phyloP scores from a whole-genome alignment of 1,284 basidiomycete genomes.

The Malassezia globosa region DNA sequence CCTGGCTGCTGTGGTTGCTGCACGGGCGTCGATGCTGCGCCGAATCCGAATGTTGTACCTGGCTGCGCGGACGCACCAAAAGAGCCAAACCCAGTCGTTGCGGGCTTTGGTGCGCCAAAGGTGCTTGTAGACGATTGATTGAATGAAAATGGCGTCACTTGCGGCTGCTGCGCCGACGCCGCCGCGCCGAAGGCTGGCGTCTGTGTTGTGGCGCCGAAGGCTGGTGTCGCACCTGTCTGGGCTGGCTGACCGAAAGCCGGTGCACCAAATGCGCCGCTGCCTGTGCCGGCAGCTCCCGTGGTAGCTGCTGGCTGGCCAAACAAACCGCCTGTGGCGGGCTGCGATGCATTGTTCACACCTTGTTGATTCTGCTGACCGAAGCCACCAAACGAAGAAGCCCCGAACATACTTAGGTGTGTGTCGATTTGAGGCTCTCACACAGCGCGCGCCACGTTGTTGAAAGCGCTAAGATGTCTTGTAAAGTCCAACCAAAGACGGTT shows the following conservation, averaged over 20 bases:
- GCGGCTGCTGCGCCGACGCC: conserved; percentile 24
- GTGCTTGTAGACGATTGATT: conserved; percentile 25
- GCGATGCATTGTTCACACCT: conserved; percentile 20
- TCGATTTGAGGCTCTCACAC: not conserved
- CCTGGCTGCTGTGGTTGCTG: conserved; percentile 6
- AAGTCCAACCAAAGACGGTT: not conserved
- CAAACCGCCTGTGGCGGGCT: conserved; percentile 1
- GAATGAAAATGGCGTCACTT: conserved; percentile 27
- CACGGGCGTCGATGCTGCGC: conserved; percentile 1
- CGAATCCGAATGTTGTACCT: conserved; percentile 23
- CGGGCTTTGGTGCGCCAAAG: conserved; percentile 31
- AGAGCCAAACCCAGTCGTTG: conserved; percentile 29
- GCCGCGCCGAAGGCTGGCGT: conserved; percentile 18
- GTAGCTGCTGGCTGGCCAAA: conserved; percentile 12
- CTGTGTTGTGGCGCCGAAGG: conserved; percentile 14
- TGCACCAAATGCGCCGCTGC: conserved; percentile 37
- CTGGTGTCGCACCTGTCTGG: not conserved
- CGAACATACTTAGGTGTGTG: conserved; percentile 22
- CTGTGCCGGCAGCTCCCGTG: no score
- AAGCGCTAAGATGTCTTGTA: no score
- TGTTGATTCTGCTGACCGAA: conserved; percentile 39
- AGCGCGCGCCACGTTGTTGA: conserved; percentile 1
- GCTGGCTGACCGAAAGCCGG: conserved; percentile 18
- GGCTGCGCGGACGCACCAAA: conserved; percentile 22
- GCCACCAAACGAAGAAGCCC: conserved; percentile 30